Percentiles rank a stretch among this genome's conserved stretches.
Evolutionary conservation across 345 rosid species (phyloP).

Genomic region (Barbarea vulgaris): DNA sequence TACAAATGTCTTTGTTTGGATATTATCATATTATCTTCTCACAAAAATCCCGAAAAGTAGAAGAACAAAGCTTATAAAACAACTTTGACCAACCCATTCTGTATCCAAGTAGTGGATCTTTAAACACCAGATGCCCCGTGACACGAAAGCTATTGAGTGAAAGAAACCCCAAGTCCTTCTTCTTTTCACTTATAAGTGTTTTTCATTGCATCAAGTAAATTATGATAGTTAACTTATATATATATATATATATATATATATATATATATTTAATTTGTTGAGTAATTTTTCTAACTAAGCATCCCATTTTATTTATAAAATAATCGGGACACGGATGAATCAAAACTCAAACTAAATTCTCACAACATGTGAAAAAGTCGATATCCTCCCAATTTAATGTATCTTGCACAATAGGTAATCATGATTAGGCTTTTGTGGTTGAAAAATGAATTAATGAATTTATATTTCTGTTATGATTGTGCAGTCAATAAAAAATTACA

Average conservation of each 20-base stretch:
- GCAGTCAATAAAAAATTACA: too few species aligned
- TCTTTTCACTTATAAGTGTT: neutral
- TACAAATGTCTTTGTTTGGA: neutral
- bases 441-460: too few species aligned
- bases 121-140: slow-evolving; percentile 20
- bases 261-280: too few species aligned
- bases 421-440: too few species aligned
- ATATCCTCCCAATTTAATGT: neutral
- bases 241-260: neutral
- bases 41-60: neutral
- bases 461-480: too few species aligned
- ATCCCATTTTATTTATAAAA: too few species aligned
- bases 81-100: slow-evolving; percentile 18
- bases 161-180: slow-evolving; percentile 29
- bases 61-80: slow-evolving; percentile 11
- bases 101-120: neutral
- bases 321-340: too few species aligned
- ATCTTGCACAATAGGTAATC: neutral
- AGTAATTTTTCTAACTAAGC: too few species aligned
- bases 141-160: slow-evolving; percentile 41
- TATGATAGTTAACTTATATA: neutral
- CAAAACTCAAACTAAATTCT: too few species aligned
- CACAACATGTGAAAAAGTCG: too few species aligned
- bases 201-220: neutral
- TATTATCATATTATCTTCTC: neutral